Conservation (phyloP, 2,329 filamentous ascomycete genomes). For the Fusarium aywerte region DNA sequence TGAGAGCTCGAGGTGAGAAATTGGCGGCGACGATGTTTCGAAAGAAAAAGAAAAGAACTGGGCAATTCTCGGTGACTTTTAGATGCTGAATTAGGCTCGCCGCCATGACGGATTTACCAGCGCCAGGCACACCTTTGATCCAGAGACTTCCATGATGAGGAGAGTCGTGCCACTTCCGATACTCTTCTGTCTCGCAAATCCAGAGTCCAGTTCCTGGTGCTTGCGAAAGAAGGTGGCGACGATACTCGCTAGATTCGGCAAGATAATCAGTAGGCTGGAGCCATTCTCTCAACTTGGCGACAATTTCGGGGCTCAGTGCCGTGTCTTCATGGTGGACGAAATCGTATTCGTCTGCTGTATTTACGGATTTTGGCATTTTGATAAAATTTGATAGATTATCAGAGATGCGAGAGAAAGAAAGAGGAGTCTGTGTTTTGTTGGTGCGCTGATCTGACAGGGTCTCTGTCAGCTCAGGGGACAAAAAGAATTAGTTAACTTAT, state of each 20-base stretch:
- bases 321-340: conserved; percentile 33
- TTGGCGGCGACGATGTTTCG: conserved; percentile 40
- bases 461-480: too few relatives aligned
- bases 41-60: conserved; percentile 42
- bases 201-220: conserved; percentile 44
- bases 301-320: conserved; percentile 15
- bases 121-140: conserved; percentile 45
- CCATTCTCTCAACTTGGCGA: conserved; percentile 40
- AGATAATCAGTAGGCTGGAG: conserved; percentile 47
- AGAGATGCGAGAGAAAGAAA: not conserved
- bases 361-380: conserved; percentile 30
- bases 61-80: conserved; percentile 27
- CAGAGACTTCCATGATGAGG: conserved; percentile 40
- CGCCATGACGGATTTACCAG: conserved; percentile 44
- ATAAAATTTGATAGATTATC: not conserved
- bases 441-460: too few relatives aligned
- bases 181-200: conserved; percentile 42
- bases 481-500: too few relatives aligned
- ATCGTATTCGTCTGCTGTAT: conserved; percentile 37
- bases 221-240: conserved; percentile 40
- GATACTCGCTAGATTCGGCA: conserved; percentile 43
- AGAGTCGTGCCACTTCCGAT: conserved; percentile 40
- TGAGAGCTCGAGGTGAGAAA: conserved; percentile 37
- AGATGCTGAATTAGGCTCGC: conserved; percentile 41
- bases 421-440: too few relatives aligned